Evolutionary conservation across 345 rosid species (phyloP).

Genomic region (Arabis alpina): DNA sequence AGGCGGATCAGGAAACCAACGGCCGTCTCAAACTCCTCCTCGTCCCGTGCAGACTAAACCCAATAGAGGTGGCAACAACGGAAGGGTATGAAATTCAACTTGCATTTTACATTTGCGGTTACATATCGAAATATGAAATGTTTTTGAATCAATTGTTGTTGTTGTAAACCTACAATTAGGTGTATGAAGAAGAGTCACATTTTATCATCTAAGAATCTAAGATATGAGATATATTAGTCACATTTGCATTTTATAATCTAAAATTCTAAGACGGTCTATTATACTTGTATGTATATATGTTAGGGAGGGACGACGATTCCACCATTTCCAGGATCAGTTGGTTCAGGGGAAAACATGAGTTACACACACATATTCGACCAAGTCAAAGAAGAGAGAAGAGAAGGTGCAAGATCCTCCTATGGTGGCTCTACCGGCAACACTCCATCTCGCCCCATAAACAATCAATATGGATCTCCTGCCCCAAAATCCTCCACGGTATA

Average conservation of each 20-base stretch:
- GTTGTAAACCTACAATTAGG: too few relatives aligned
- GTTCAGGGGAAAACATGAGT: slow-evolving; percentile 34
- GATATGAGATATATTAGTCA: too few relatives aligned
- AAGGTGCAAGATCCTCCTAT: slow-evolving; percentile 32
- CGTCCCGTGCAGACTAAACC: slow-evolving; percentile 28
- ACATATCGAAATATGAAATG: neutral
- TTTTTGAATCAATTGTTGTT: too few relatives aligned
- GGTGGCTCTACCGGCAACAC: slow-evolving; percentile 32
- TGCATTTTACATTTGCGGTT: too few relatives aligned
- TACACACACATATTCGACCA: slow-evolving; percentile 46
- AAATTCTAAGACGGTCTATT: too few relatives aligned
- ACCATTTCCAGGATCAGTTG: slow-evolving; percentile 43
- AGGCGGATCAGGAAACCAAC: slow-evolving; percentile 30
- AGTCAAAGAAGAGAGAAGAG: slow-evolving; percentile 44
- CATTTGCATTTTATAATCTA: too few relatives aligned
- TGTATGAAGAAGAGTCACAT: too few relatives aligned
- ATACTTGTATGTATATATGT: neutral
- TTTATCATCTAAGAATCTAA: too few relatives aligned
- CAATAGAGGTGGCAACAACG: slow-evolving; percentile 34
- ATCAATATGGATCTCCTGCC: slow-evolving; percentile 19
- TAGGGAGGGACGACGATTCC: slow-evolving; percentile 39
- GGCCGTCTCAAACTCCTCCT: slow-evolving; percentile 31
- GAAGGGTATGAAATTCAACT: slow-evolving; percentile 25
- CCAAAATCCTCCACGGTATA: slow-evolving; percentile 27
- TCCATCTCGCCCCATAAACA: slow-evolving; percentile 36